Evolutionary conservation across 1,284 basidiomycete genomes (phyloP).

Genomic region (Porphyrellus sp.): DNA sequence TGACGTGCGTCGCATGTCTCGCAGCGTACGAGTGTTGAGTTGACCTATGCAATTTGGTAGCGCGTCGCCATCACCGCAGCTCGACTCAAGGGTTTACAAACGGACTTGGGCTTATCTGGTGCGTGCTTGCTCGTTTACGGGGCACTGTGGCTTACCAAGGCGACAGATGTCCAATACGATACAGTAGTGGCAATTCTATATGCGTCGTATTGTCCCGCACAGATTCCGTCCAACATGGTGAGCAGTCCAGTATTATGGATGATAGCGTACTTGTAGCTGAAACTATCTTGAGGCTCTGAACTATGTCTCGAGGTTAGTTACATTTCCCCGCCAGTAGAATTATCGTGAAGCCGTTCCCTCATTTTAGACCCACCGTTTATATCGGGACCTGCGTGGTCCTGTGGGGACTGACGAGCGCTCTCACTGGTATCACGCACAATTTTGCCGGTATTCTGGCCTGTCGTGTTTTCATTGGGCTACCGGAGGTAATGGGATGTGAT

Average conservation of each 20-base stretch:
- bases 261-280: not conserved
- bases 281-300: not conserved
- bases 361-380: not conserved
- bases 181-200: not conserved
- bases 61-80: not conserved
- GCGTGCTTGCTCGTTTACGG: too few relatives aligned
- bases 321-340: not conserved
- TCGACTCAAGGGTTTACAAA: not conserved
- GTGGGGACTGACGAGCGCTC: slow-evolving; percentile 2
- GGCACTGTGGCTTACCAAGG: not conserved
- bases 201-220: not conserved
- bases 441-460: not conserved
- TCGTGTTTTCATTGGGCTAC: slow-evolving; percentile 4
- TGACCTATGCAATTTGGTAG: not conserved
- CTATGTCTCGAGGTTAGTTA: not conserved
- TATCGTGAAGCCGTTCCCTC: too few relatives aligned
- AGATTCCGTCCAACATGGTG: slow-evolving; percentile 4
- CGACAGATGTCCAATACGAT: not conserved
- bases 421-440: not conserved
- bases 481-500: too few relatives aligned
- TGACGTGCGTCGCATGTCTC: not conserved
- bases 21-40: too few relatives aligned
- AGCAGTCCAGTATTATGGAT: not conserved
- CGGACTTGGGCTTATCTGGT: not conserved
- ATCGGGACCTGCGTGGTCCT: not conserved